Evolutionary conservation across 352 stramenopile species (phyloP).

Genomic region (Phytophthora uliginosa): DNA sequence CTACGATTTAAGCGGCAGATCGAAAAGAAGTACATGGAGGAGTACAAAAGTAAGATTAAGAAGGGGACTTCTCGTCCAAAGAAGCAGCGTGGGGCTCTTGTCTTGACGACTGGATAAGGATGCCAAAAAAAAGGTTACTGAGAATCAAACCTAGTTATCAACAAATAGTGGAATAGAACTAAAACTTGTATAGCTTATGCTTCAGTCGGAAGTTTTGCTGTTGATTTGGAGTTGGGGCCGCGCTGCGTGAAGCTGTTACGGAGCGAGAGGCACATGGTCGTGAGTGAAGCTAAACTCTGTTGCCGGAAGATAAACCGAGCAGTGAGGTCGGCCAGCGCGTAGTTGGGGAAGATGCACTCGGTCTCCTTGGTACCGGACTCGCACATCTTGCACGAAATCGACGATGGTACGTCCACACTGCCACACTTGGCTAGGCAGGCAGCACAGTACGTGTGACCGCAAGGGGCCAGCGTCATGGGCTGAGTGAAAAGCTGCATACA

Average conservation of each 20-base stretch:
- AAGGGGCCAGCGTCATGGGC: conserved; percentile 76
- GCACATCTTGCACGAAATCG: conserved; percentile 71
- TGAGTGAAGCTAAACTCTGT: conserved; percentile 71
- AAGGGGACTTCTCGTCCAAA: conserved; percentile 69
- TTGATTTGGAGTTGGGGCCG: conserved; percentile 19
- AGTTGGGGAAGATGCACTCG: conserved; percentile 74
- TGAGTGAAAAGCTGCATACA: conserved; percentile 74
- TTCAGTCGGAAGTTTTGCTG: conserved; percentile 18
- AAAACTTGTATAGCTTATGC: background rate
- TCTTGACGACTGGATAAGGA: conserved; percentile 70
- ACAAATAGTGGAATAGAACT: background rate
- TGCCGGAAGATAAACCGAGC: conserved; percentile 81
- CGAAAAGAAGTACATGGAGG: conserved; percentile 70
- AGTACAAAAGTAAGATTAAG: conserved; percentile 87
- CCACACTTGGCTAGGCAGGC: conserved; percentile 59
- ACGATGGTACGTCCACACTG: conserved; percentile 45
- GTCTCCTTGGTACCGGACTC: conserved; percentile 28
- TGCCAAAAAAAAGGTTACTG: background rate
- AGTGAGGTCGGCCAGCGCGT: conserved; percentile 75
- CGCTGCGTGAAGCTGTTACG: conserved; percentile 66
- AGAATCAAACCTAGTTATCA: background rate
- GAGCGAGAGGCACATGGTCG: conserved; percentile 77
- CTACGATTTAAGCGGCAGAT: conserved; percentile 65
- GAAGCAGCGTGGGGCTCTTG: conserved; percentile 65
- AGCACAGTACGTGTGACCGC: conserved; percentile 79